Conservation (phyloP, 2,329 filamentous ascomycete genomes). For the Monosporascus sp. region DNA sequence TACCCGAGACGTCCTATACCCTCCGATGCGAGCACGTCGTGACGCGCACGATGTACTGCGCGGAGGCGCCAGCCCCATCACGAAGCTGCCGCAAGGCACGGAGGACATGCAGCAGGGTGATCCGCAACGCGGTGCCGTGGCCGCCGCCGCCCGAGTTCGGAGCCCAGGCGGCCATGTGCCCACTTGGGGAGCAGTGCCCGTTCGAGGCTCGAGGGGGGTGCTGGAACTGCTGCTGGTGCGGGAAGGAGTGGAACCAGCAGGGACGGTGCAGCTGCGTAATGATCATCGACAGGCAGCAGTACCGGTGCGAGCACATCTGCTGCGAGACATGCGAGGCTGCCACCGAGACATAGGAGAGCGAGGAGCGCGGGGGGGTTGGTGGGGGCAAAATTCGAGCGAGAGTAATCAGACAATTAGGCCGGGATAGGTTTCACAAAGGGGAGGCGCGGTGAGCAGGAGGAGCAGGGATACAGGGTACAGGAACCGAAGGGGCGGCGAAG, state of each 20-base stretch:
- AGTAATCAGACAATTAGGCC: neutral
- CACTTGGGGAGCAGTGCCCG: slow-evolving; percentile 38
- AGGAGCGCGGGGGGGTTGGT: neutral
- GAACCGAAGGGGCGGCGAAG: neutral
- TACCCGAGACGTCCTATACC: slow-evolving; percentile 43
- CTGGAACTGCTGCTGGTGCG: slow-evolving; percentile 54
- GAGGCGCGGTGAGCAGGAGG: neutral
- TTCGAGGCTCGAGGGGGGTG: slow-evolving; percentile 43
- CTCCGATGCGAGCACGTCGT: slow-evolving; percentile 47
- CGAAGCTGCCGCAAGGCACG: slow-evolving; percentile 19
- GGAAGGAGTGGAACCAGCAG: slow-evolving; percentile 44
- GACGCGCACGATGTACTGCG: slow-evolving; percentile 39
- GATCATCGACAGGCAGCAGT: slow-evolving; percentile 43
- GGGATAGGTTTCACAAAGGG: neutral
- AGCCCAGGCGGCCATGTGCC: slow-evolving; percentile 34
- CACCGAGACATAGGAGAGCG: slow-evolving; percentile 20
- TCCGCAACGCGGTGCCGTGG: slow-evolving; percentile 38
- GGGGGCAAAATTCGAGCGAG: neutral
- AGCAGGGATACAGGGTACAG: neutral
- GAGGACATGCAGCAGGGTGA: slow-evolving; percentile 37
- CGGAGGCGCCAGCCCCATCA: slow-evolving; percentile 29
- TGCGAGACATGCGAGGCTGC: slow-evolving; percentile 44
- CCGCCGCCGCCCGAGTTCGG: slow-evolving; percentile 42
- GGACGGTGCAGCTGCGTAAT: slow-evolving; percentile 48
- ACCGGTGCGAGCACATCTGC: slow-evolving; percentile 50